phyloP scores from a whole-genome alignment of 768 basidiomycete genomes.

The Dictyophora rubrovolvata region DNA sequence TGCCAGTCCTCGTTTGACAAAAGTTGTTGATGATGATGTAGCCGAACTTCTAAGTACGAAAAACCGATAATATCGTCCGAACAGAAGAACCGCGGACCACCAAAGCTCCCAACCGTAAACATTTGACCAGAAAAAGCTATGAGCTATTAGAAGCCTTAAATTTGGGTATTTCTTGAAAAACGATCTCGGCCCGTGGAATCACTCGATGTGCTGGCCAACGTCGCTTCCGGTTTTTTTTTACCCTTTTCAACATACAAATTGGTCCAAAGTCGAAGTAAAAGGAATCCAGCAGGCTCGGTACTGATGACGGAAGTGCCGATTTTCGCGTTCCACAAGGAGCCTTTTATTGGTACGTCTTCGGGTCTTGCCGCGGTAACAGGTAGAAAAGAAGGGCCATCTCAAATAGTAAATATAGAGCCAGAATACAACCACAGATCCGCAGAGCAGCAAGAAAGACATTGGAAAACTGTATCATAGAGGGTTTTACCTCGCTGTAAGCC shows the following conservation, averaged over 20 bases:
- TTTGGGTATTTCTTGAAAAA: neutral
- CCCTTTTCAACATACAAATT: neutral
- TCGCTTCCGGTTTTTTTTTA: neutral
- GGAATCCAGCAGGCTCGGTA: neutral
- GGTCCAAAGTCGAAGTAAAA: neutral
- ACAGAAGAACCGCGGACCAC: neutral
- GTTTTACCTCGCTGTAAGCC: no score
- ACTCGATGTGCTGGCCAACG: neutral
- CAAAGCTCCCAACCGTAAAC: conserved; percentile 1
- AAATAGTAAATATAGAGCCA: neutral
- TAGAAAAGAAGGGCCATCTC: neutral
- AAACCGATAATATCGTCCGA: neutral
- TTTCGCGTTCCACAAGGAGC: neutral
- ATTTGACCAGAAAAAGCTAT: neutral
- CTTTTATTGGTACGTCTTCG: neutral
- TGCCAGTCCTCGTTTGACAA: neutral
- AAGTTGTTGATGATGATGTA: neutral
- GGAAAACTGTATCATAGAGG: neutral
- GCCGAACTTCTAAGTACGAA: neutral
- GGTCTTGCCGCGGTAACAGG: neutral
- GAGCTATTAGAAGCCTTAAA: neutral
- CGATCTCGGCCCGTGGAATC: neutral
- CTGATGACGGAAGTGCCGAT: neutral
- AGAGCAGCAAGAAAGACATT: neutral
- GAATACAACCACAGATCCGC: neutral